Evolutionary conservation across 495 filamentous ascomycete genomes (phyloP).

Genomic region (Lentithecium fluviatile): DNA sequence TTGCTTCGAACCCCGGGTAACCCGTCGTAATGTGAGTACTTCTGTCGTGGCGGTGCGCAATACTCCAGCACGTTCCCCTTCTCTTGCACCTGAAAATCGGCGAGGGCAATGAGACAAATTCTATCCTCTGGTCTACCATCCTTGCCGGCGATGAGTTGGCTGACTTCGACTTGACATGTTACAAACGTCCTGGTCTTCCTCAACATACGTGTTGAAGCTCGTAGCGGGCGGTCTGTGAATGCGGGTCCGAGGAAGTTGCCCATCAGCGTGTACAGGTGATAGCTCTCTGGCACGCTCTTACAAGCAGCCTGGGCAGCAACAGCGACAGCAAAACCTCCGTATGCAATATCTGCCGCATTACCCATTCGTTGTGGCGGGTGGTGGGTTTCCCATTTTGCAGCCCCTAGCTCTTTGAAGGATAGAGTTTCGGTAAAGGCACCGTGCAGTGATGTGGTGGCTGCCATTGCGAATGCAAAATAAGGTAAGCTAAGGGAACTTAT

Average conservation of each 20-base stretch:
- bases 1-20: not conserved
- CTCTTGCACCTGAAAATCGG: constrained; percentile 34
- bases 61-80: constrained; percentile 16
- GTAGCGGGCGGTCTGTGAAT: constrained; percentile 25
- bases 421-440: constrained; percentile 5
- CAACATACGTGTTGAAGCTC: constrained; percentile 8
- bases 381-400: constrained; percentile 1
- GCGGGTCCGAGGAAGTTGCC: constrained; percentile 35
- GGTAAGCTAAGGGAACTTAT: too few species aligned
- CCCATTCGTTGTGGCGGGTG: constrained; percentile 26
- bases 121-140: constrained; percentile 10
- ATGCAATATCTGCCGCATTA: constrained; percentile 29
- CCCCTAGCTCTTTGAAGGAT: not conserved
- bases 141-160: constrained; percentile 9
- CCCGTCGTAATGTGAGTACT: constrained; percentile 5
- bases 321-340: constrained; percentile 33
- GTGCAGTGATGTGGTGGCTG: too few species aligned
- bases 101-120: constrained; percentile 16
- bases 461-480: too few species aligned
- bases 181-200: constrained; percentile 34
- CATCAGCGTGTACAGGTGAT: constrained; percentile 29
- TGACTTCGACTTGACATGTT: constrained; percentile 29
- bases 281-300: constrained; percentile 14
- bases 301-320: constrained; percentile 19
- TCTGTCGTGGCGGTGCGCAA: constrained; percentile 12